A percentile compares a stretch with the other conserved stretches of the same genome.
These are phyloP conservation scores for Suillus lakei DNA, from an alignment of 768 basidiomycete genomes.

Conservation along the genomic window DNA sequence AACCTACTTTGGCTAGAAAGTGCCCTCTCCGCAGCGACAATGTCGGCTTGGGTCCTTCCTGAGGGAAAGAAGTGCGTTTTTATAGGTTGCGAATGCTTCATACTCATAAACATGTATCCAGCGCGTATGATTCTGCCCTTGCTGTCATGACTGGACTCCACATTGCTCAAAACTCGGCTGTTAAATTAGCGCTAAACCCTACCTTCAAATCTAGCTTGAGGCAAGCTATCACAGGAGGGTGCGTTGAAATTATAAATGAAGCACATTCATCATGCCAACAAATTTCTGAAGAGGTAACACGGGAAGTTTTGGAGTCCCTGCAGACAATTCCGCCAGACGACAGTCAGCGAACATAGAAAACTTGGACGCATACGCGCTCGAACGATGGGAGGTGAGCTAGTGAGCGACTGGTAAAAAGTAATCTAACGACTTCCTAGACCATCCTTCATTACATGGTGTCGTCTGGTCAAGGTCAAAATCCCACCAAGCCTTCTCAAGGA, in stretches of 20 bases:
- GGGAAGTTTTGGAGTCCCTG: constrained; percentile 84
- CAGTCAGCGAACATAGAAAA: constrained; percentile 56
- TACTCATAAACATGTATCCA: constrained; percentile 32
- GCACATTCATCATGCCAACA: constrained; percentile 6
- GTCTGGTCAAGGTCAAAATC: constrained; percentile 78
- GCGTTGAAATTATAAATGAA: constrained; percentile 28
- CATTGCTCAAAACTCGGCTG: constrained; percentile 63
- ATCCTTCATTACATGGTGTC: constrained; percentile 99
- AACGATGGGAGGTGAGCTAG: constrained; percentile 83
- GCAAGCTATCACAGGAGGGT: constrained; percentile 90
- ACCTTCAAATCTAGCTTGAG: constrained; percentile 82
- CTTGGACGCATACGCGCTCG: constrained; percentile 82
- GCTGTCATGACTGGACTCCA: constrained; percentile 67
- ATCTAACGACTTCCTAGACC: constrained; percentile 54
- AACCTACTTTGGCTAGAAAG: constrained; percentile 89
- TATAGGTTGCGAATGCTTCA: neutral
- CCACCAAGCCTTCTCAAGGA: constrained; percentile 77
- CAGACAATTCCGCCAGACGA: constrained; percentile 65
- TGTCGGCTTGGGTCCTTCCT: constrained; percentile 77
- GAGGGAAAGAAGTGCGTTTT: constrained; percentile 69
- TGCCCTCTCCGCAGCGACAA: constrained; percentile 64
- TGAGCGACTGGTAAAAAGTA: constrained; percentile 1
- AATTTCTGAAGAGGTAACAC: constrained; percentile 62
- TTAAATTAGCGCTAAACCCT: constrained; percentile 70
- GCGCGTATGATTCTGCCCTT: constrained; percentile 75